Evolutionary conservation across 768 basidiomycete species (phyloP), one percentile per base, ranked within the genome.

Genomic region (Suillus alpinus): DNA sequence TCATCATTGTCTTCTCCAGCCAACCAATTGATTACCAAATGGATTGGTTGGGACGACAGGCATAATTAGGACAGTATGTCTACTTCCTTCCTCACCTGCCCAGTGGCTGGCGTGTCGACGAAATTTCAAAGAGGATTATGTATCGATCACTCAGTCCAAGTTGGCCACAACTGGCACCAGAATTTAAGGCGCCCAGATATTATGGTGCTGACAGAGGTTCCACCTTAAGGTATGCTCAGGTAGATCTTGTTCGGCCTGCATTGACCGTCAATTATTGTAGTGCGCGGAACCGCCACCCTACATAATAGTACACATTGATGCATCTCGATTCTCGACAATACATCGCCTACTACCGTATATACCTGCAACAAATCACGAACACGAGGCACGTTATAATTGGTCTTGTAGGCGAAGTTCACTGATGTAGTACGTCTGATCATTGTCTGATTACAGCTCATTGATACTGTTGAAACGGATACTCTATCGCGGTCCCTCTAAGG

Each of bases 281-380:
- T 20, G 60, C 39, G n/a, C 26, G 26, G 26, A 7, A 6, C 16
- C 43, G 41, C 44, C 16, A 57, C 36, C 23, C 14, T 59, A 37
- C 20, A 52, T 39, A 20, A 6, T 34, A 16, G 16, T 4, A 46
- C 23, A 46, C 13, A 47, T 46, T 31, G 26, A 49, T 47, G 9
- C 20, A 23, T 36, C 10, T 46, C 57, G 31, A 29, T 23, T 36
- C 10, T 46, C 57, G 31, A 29, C 29, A 32, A 50, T 6, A 5
- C 9, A 1, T 1, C 49, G 9, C n/a, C 44, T 37, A 6, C n/a
- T 10, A n/a, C 31, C 0, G 1, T 34, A 97, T 96, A 74, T 98
- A 97, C 74, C 98, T 95, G 96, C 95, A n/a, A 96, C 98, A 84
- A 92, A 95, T 71, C 94, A 95, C 75, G 97, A 98, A 72, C 95